Evolutionary conservation across 1,139 yeast species (phyloP).

Genomic region (Kurtzmaniella quercitrusa): DNA sequence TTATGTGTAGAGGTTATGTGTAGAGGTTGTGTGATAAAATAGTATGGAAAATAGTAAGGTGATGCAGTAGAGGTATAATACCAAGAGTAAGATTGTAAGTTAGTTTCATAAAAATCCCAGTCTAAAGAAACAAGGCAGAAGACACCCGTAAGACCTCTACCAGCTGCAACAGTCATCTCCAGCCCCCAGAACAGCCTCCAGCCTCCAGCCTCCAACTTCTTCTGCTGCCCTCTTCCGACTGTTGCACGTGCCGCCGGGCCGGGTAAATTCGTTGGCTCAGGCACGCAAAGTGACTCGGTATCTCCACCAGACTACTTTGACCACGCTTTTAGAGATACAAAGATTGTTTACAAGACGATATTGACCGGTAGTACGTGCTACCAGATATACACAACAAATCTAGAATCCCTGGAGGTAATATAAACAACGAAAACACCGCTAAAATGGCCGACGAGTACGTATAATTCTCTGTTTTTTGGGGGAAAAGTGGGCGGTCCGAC

Average conservation of each 20-base stretch:
- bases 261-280: conserved; percentile 2
- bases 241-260: background rate
- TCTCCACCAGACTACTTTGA: background rate
- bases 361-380: background rate
- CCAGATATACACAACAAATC: background rate
- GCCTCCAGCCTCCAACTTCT: no score
- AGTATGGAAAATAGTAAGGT: no score
- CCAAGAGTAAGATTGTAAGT: no score
- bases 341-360: background rate
- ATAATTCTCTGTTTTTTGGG: background rate
- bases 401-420: background rate
- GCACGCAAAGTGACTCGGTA: background rate
- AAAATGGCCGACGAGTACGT: conserved; percentile 4
- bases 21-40: no score
- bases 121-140: no score
- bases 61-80: no score
- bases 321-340: background rate
- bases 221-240: background rate
- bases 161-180: background rate
- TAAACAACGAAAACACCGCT: background rate
- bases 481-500: background rate
- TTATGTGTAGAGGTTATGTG: no score
- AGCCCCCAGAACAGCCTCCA: no score
- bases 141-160: background rate
- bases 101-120: no score